Evolutionary conservation across 768 basidiomycete genomes (phyloP), one percentile per base, ranked within the genome.

Genomic region (Podaxis sp.): DNA sequence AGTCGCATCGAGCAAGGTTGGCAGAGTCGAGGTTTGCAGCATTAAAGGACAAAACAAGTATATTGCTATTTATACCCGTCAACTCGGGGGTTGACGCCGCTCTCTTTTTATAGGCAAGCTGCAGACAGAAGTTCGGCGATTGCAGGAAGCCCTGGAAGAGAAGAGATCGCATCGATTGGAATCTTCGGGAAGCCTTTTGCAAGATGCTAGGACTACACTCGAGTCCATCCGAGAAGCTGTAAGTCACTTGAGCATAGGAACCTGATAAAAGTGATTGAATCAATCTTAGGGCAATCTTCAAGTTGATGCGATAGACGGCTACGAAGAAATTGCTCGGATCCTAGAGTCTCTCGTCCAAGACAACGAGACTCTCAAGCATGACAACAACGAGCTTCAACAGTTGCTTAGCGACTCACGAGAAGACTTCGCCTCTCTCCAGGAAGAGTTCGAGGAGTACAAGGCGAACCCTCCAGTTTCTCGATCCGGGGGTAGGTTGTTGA

Each of bases 301-400:
- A 13, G 69, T 75, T 55, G 72, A 80, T 37, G 76, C 79, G 13
- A 71, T 76, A 64, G 69, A 73, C 25, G 85, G 86, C 53, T 80
- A 87, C 57, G 73, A 81, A 15, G 89, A 91, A 67, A 75, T 92
- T 17, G 85, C 81, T 37, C 77, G 80, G 58, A 86, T 94, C 12
- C 76, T 97, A 13, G 93, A 94, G 71, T 86, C 88, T n/a, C 79
- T 96, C 33, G 93, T 95, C 7, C 85, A 87, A 37, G 91, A 93
- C 68, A 96, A 94, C 67, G 91, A 95, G 66, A 80, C 80, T 25
- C 75, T 96, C 57, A 92, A 91, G 72, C 86, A 85, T 19, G 93
- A 94, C 68, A 93, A 91, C 63, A 81, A 83, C 6, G 93, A 96
- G 69, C 74, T 96, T 53, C 89, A 91, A 62, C 82, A 82, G 52